Base-by-base conservation (phyloP, 2,329 filamentous ascomycete genomes). In the Aspergillus jensenii region DNA sequence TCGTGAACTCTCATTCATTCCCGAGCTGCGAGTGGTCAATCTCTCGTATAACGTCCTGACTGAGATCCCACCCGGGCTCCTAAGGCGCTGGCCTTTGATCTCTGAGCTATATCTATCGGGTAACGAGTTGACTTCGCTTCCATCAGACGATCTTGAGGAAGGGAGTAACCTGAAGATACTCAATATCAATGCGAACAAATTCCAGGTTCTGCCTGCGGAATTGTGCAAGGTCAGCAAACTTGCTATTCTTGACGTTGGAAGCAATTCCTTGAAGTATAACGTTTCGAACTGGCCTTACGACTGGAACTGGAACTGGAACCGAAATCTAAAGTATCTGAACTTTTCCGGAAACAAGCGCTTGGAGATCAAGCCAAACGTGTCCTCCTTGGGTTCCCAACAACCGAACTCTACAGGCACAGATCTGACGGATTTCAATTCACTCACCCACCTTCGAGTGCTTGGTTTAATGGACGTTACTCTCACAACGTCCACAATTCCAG, bases 271-370 rank as follows among this genome's bases (percentile, higher is more conserved):
- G 57, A 99, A 98, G 75, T 99, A 99, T 83, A 99, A 99, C 72
- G 96, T 99, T 48, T 95, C 92, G 31, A 99, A 99, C 70, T 96
- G 96, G 82, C 95, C 93, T 0, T 99, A 99, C 71, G 95, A 99
- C 72, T 99, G 95, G 95, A 99, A 99, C 69, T 99, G 95, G 95
- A 98, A 98, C 70, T 90, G 95, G 82, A 99, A 99, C 69, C 91
- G 90, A 49, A 96, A 97, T 67, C 79, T 99, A 64, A 90, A 93
- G 62, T 99, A 96, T 70, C 87, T 99, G 62, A 99, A 98, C 70
- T 82, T 99, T 69, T 98, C 93, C 0, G 95, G 95, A 52, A 99
- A 99, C 78, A 97, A 96, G 75, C 87, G 93, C 51, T 78, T 99
- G 35, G 95, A 99, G 75, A 98, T 99, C 78, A 88, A 87, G 68